These are phyloP conservation scores for Hypsizygus marmoreus DNA, from an alignment of 768 basidiomycete genomes.

Conservation along the genomic window DNA sequence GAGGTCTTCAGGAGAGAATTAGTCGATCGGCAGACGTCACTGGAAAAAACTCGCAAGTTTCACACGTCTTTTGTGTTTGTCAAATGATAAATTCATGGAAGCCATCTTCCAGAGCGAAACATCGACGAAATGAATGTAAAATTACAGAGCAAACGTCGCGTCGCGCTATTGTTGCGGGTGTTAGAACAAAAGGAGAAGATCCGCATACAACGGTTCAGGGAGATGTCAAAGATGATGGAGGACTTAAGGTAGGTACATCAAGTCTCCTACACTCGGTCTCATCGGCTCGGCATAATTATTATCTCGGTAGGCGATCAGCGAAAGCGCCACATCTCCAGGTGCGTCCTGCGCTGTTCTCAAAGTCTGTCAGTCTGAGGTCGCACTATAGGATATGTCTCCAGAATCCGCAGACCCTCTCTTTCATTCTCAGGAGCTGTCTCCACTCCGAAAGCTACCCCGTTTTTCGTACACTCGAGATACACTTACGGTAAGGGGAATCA, in stretches of 20 bases:
- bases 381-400: too few species aligned
- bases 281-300: not conserved
- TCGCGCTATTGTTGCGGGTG: slow-evolving; percentile 21
- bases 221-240: slow-evolving; percentile 16
- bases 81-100: not conserved
- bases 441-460: too few species aligned
- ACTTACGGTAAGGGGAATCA: slow-evolving; percentile 23
- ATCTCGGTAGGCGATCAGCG: too few species aligned
- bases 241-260: slow-evolving; percentile 16
- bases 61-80: not conserved
- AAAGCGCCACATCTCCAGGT: too few species aligned
- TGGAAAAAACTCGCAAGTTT: slow-evolving; percentile 12
- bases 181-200: slow-evolving; percentile 26
- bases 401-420: too few species aligned
- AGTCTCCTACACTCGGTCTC: not conserved
- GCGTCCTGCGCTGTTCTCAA: too few species aligned
- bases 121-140: slow-evolving; percentile 6
- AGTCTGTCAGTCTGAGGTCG: too few species aligned
- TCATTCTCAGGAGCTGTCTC: too few species aligned
- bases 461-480: slow-evolving; percentile 18
- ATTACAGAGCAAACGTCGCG: slow-evolving; percentile 14
- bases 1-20: slow-evolving; percentile 8
- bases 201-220: slow-evolving; percentile 26
- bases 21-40: slow-evolving; percentile 13
- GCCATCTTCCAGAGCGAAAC: slow-evolving; percentile 2